Evolutionary conservation across 83 land plant species (phyloP).

Genomic region (Diphasiastrum complanatum): DNA sequence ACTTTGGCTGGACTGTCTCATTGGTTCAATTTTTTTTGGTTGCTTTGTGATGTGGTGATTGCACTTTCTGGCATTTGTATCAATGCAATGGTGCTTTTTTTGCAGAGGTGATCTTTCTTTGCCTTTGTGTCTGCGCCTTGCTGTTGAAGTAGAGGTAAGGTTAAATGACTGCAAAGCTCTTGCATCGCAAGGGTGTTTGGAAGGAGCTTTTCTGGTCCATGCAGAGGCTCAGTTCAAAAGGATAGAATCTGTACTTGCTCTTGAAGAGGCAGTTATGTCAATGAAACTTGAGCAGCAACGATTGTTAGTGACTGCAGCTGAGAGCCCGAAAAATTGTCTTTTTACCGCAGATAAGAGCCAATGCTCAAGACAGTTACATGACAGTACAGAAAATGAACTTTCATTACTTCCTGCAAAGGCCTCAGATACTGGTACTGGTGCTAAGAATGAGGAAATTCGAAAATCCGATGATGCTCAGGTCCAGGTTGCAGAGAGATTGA

Average conservation of each 20-base stretch:
- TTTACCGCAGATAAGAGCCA: neutral
- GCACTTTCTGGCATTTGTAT: no score
- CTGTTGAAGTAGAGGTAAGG: conserved; percentile 50
- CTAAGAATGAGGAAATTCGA: no score
- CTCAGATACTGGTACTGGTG: no score
- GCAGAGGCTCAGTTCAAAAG: conserved; percentile 43
- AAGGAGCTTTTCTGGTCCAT: conserved; percentile 56
- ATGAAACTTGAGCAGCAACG: conserved; percentile 18
- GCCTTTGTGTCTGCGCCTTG: conserved; percentile 18
- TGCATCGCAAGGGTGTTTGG: conserved; percentile 38
- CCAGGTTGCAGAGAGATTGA: no score
- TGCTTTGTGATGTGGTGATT: no score
- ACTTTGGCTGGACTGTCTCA: no score
- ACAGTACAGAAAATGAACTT: neutral
- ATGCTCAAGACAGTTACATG: neutral
- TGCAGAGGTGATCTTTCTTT: conserved; percentile 16
- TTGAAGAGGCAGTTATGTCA: conserved; percentile 30
- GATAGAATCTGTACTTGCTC: conserved; percentile 38
- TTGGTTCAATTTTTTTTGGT: no score
- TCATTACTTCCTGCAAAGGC: no score
- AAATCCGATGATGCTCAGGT: no score
- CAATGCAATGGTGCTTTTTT: neutral
- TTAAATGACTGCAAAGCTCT: conserved; percentile 65
- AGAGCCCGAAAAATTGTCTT: neutral
- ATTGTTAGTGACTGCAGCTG: neutral